Conservation (phyloP, 768 basidiomycete genomes). For the Nevesoporus exiguus region DNA sequence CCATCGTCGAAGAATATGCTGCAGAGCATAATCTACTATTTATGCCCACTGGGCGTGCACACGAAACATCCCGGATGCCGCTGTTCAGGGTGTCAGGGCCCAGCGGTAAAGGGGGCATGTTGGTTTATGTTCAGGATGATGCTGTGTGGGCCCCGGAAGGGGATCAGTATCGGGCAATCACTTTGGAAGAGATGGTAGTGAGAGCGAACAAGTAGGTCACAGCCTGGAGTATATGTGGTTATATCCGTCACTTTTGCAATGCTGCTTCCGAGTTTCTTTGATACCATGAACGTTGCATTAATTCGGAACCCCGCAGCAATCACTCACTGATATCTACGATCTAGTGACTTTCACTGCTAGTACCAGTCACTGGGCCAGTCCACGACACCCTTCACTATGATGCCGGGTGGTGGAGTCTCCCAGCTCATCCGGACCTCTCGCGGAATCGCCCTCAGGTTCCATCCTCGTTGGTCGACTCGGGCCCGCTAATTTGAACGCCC, state of each 20-base stretch:
- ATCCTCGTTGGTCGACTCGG: no score
- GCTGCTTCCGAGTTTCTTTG: no score
- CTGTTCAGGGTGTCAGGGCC: conserved; percentile 80
- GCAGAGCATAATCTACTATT: conserved; percentile 85
- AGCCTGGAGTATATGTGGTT: background rate
- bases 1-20: conserved; percentile 89
- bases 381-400: no score
- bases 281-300: no score
- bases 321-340: no score
- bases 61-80: conserved; percentile 85
- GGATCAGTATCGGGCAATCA: conserved; percentile 71
- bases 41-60: conserved; percentile 80
- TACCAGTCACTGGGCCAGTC: no score
- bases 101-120: conserved; percentile 82
- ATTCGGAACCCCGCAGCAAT: no score
- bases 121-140: conserved; percentile 90
- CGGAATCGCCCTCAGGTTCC: no score
- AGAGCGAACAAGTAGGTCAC: conserved; percentile 41
- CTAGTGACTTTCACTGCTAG: no score
- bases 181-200: conserved; percentile 85
- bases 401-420: no score
- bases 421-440: no score
- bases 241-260: background rate
- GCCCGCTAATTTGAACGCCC: no score
- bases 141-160: conserved; percentile 83